Evolutionary conservation across 441 rosid species (phyloP).

Genomic region (Kokia cookei): DNA sequence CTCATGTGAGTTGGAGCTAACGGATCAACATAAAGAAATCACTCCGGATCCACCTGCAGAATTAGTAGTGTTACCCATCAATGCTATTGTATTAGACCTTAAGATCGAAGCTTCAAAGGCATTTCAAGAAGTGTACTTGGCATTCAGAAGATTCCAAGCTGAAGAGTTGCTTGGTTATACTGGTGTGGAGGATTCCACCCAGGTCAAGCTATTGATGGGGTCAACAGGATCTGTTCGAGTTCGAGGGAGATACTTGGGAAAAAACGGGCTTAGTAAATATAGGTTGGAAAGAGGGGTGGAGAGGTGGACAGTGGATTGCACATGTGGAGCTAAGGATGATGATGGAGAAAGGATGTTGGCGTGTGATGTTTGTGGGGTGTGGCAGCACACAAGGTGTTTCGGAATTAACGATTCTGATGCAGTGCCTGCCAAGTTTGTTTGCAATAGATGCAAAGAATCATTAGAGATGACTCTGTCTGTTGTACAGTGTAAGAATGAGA

Average conservation of each 20-base stretch:
- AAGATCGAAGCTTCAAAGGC: slow-evolving; percentile 46
- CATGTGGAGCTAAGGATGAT: slow-evolving; percentile 63
- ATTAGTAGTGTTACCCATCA: slow-evolving; percentile 26
- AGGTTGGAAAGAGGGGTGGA: slow-evolving; percentile 66
- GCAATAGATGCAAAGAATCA: slow-evolving; percentile 32
- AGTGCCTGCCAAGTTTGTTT: slow-evolving; percentile 55
- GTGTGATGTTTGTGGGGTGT: slow-evolving; percentile 61
- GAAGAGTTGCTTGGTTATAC: slow-evolving; percentile 50
- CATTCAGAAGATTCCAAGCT: slow-evolving; percentile 45
- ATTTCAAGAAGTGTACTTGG: slow-evolving; percentile 57
- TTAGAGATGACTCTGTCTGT: background rate
- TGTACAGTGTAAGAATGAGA: slow-evolving; percentile 14
- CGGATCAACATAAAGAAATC: slow-evolving; percentile 29
- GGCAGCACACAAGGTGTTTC: slow-evolving; percentile 73
- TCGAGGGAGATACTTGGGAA: slow-evolving; percentile 43
- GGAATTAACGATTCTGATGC: slow-evolving; percentile 44
- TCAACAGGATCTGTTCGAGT: slow-evolving; percentile 25
- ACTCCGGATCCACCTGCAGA: slow-evolving; percentile 36
- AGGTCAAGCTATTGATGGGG: slow-evolving; percentile 38
- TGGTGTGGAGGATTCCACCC: slow-evolving; percentile 59
- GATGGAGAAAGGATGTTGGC: slow-evolving; percentile 78
- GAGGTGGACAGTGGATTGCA: slow-evolving; percentile 67
- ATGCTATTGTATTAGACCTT: slow-evolving; percentile 52
- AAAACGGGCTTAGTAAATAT: slow-evolving; percentile 31
- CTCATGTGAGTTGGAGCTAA: slow-evolving; percentile 38